Base-by-base conservation (phyloP, 306 rosid species). In the Dryas octopetala region DNA sequence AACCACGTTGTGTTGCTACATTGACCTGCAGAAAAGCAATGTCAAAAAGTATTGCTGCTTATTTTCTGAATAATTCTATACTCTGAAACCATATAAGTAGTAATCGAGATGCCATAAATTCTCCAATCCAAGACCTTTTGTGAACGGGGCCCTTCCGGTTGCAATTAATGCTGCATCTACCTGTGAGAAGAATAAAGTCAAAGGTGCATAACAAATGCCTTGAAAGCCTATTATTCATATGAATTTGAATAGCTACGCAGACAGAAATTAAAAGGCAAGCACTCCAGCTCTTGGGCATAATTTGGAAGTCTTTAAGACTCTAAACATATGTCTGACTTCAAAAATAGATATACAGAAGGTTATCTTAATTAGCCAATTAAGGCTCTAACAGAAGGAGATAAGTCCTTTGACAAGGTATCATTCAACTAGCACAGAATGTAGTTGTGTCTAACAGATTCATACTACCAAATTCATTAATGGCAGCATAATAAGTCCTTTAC, bases 111-210 rank as follows among this genome's bases (percentile, higher is more conserved):
- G 80, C 45, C 93, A 77, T 89, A 95, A 97, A 80, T 89, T 95
- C 78, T 90, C 97, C 89, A 95, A 86, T 71, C 97, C 99, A 84
- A 95, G 99, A 79, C 93, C 97, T 44, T 89, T 78, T 4, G 99
- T 95, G 89, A 90, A 92, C 40, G 98, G 97, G 48, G 97, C 97
- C 80, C 99, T 87, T 84, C 99, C 99, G 66, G 99, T 95, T 80
- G 97, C 99, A 82, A 92, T 92, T 77, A 92, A 74, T 73, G 97
- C 97, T 61, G 99, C 93, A 83, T 95, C 98, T 58, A 95, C 98
- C 98, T 95, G 83, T 50, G 23, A 82, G 79, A 80, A 66, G 66
- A 79, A 79, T 19, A 81, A 73, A 44, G 65, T 67, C 47, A 70
- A 61, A 4, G 68, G 62, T 38, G 71, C 76, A 55, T 73, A 13